Conservation (phyloP, 257 asterid species). For the Solanum rostratum region DNA sequence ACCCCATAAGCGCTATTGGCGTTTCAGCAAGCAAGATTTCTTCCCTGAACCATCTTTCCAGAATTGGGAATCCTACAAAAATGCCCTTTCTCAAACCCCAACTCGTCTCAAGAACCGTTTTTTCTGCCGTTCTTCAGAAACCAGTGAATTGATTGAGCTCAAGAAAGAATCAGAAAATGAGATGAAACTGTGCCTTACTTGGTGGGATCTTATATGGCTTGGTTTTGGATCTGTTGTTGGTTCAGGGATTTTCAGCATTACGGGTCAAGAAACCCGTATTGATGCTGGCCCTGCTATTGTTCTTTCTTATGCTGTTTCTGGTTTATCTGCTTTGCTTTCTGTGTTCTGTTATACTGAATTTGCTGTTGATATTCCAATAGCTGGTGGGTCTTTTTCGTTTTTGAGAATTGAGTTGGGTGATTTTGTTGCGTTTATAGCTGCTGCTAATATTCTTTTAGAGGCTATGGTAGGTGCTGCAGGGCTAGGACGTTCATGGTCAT, state of each 20-base stretch:
- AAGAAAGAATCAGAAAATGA: constrained; percentile 62
- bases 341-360: constrained; percentile 91
- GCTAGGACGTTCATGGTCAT: constrained; percentile 88
- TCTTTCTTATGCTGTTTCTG: constrained; percentile 72
- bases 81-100: constrained; percentile 57
- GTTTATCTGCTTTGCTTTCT: constrained; percentile 73
- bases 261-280: constrained; percentile 67
- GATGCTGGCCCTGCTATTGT: constrained; percentile 83
- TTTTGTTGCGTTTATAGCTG: constrained; percentile 82
- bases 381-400: constrained; percentile 90
- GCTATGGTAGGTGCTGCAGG: constrained; percentile 96
- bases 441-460: constrained; percentile 72
- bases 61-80: constrained; percentile 37
- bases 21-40: constrained; percentile 72
- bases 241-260: constrained; percentile 80
- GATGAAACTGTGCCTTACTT: constrained; percentile 69
- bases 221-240: constrained; percentile 94
- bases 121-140: constrained; percentile 55
- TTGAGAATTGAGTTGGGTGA: constrained; percentile 88
- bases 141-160: constrained; percentile 40
- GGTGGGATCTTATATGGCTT: constrained; percentile 96
- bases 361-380: constrained; percentile 80
- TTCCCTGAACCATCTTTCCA: constrained; percentile 87
- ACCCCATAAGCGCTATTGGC: constrained; percentile 46
- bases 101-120: constrained; percentile 72